Percentiles rank a stretch among this genome's conserved stretches.
Conservation (phyloP, 257 asterid genomes). For the Lavandula angustifolia region DNA sequence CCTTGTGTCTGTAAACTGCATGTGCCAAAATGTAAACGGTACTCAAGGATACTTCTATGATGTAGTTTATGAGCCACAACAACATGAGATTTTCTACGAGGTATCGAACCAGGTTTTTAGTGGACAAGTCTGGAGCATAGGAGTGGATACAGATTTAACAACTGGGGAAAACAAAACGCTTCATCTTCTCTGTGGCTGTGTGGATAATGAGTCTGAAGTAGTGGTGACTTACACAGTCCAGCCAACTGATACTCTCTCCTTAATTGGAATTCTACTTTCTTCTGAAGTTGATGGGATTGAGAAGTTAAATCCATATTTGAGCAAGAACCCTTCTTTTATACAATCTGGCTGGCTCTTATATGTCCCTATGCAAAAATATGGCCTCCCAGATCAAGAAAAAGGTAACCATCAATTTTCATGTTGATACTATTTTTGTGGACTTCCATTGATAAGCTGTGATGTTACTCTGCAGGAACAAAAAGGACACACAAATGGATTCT, state of each 20-base stretch:
- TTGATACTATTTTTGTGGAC: neutral
- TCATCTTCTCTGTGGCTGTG: constrained; percentile 74
- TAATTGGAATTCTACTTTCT: constrained; percentile 45
- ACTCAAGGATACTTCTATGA: constrained; percentile 62
- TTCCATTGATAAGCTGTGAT: neutral
- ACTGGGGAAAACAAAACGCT: constrained; percentile 37
- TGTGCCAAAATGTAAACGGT: constrained; percentile 54
- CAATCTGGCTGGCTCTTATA: constrained; percentile 62
- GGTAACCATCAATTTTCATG: constrained; percentile 15
- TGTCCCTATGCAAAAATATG: constrained; percentile 60
- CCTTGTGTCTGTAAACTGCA: constrained; percentile 59
- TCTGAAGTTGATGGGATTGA: constrained; percentile 49
- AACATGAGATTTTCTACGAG: constrained; percentile 39
- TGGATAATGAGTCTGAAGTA: constrained; percentile 47
- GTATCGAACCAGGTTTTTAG: constrained; percentile 52
- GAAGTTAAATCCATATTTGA: constrained; percentile 54
- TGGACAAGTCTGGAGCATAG: constrained; percentile 60
- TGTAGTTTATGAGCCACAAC: constrained; percentile 42
- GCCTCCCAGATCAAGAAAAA: constrained; percentile 38
- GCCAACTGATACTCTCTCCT: constrained; percentile 54
- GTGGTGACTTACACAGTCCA: constrained; percentile 79
- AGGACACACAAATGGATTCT: constrained; percentile 54
- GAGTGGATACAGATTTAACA: constrained; percentile 29
- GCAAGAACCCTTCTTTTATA: constrained; percentile 38
- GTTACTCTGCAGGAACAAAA: constrained; percentile 20